These are phyloP conservation scores for Ramalina peruviana DNA, from an alignment of 495 filamentous ascomycete species.

Conservation along the genomic window DNA sequence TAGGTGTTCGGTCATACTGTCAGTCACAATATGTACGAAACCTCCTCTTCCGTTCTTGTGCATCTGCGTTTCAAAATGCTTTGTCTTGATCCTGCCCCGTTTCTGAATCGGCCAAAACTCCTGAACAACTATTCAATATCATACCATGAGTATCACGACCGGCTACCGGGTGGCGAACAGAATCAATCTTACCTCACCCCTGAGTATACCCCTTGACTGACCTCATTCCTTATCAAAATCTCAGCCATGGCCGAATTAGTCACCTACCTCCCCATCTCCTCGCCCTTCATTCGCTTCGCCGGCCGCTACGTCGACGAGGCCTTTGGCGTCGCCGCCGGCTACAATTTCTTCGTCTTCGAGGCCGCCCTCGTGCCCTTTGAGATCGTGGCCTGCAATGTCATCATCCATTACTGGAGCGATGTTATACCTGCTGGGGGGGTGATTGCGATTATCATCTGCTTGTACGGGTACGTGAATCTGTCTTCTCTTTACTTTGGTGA, in stretches of 20 bases:
- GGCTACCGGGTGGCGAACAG: too few relatives aligned
- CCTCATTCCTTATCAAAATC: background rate
- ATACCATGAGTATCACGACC: too few relatives aligned
- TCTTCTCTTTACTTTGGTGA: background rate
- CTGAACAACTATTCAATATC: too few relatives aligned
- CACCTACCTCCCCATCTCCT: conserved; percentile 66
- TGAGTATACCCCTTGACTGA: too few relatives aligned
- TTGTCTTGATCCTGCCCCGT: too few relatives aligned
- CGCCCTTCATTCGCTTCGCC: conserved; percentile 72
- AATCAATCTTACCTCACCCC: too few relatives aligned
- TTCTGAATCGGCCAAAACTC: too few relatives aligned
- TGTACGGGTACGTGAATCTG: conserved; percentile 31
- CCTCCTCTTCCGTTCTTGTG: background rate
- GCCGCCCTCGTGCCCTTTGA: conserved; percentile 32
- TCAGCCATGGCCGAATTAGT: conserved; percentile 66
- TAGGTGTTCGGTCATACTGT: conserved; percentile 55
- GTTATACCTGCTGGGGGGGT: conserved; percentile 29
- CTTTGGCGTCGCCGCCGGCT: conserved; percentile 45
- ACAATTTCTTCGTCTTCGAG: conserved; percentile 58
- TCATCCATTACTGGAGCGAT: conserved; percentile 35
- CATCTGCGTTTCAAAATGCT: background rate
- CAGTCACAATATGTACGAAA: conserved; percentile 47
- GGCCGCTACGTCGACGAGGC: conserved; percentile 65
- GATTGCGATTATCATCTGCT: conserved; percentile 28
- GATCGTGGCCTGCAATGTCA: conserved; percentile 30